A percentile compares a stretch with the other conserved stretches of the same genome.
phyloP scores from a whole-genome alignment of 2,329 filamentous ascomycete species.

The Cordyceps cicadae region DNA sequence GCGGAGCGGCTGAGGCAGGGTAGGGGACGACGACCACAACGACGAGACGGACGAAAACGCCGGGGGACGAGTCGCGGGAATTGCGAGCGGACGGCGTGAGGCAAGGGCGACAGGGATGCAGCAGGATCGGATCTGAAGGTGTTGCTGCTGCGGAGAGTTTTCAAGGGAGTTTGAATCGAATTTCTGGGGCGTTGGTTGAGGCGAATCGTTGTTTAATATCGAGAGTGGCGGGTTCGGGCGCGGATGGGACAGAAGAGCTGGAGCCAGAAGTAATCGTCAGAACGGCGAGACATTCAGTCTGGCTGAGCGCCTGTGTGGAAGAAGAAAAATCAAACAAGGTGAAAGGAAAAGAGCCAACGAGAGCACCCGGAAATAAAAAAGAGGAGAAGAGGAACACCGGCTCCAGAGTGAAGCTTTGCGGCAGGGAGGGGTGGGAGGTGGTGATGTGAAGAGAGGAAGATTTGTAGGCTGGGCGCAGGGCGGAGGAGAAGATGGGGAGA shows the following conservation, averaged over 20 bases:
- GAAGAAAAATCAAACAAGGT: neutral
- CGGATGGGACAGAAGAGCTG: constrained; percentile 5
- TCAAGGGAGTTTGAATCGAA: neutral
- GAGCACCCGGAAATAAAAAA: neutral
- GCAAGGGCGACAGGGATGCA: neutral
- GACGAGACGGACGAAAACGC: neutral
- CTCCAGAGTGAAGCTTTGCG: constrained; percentile 10
- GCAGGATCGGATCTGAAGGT: neutral
- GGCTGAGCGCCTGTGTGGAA: neutral
- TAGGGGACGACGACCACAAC: neutral
- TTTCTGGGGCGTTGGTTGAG: neutral
- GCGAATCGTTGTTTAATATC: neutral
- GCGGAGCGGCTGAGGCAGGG: neutral
- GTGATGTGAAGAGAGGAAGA: constrained; percentile 10
- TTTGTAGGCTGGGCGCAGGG: neutral
- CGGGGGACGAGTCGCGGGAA: neutral
- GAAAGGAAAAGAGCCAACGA: neutral
- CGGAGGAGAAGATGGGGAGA: neutral
- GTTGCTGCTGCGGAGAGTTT: neutral
- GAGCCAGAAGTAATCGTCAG: neutral
- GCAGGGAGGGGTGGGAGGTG: constrained; percentile 5
- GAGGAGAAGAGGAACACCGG: constrained; percentile 8
- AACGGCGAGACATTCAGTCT: neutral
- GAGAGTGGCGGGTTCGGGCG: constrained; percentile 3
- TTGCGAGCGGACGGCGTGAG: neutral